Evolutionary conservation across 2,329 filamentous ascomycete genomes (phyloP), one percentile per base, ranked within the genome.

Genomic region (Basipetospora chlamydospora): DNA sequence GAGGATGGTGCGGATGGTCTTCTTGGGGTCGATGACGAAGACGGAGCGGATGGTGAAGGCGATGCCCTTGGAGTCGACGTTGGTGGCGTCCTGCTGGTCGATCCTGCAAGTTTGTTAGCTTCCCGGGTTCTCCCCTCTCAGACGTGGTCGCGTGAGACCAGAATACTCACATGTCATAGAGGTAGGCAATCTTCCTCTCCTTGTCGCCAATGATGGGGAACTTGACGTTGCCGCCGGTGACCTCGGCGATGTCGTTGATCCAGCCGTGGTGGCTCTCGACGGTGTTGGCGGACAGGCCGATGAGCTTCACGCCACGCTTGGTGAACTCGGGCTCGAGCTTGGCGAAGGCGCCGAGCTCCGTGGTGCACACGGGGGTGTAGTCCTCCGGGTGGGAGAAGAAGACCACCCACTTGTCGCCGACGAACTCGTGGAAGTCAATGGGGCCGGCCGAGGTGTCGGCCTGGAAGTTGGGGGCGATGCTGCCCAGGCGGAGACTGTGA

Each of bases 361-460:
- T 95, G 45, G 87, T 95, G 71, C 87, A 95, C 41, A 94, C 87
- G 38, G 87, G 87, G 2, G 87, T 94, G 69, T 83, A 94, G 61
- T 94, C 87, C 58, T 79, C 80, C 3, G 83, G 83, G 64, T 88
- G 83, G 22, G 79, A 85, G 68, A 90, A 88, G 48, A 90, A 67
- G 45, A 90, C 73, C 41, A 79, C 75, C 83, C 83, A 88, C 51
- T 70, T 78, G 65, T 80, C 67, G 52, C 76, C 78, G 45, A 87
- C 71, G 63, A 80, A 87, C 58, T 85, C 69, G 60, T 87, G 80
- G 66, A 88, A 86, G 61, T 84, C 75, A 51, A 88, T 83, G 44
- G 76, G 70, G 49, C 82, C 80, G 48, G 72, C 64, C 41, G 82
- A 88, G 43, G 81, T 87, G 46, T 87, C 76, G 51, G 81, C 82